phyloP scores from a whole-genome alignment of 805 yeast species.

The Priceomyces carsonii region DNA sequence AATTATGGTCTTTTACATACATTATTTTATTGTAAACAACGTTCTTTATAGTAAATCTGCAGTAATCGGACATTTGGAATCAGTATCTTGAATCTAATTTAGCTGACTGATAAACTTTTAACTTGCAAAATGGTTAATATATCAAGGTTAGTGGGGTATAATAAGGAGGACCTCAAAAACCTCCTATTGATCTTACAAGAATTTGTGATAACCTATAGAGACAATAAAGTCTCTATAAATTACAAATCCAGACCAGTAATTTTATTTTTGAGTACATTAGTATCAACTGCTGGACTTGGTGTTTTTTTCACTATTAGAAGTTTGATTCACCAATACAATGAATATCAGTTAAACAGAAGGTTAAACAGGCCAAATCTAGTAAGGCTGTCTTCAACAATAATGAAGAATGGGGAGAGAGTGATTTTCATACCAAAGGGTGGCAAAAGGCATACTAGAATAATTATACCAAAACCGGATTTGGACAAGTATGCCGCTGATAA shows the following conservation, averaged over 20 bases:
- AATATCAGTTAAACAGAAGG: conserved; percentile 23
- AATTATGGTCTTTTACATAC: too few relatives aligned
- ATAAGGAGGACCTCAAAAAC: conserved; percentile 33
- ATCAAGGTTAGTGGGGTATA: conserved; percentile 33
- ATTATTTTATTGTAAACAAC: too few relatives aligned
- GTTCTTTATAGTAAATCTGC: too few relatives aligned
- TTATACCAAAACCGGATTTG: conserved; percentile 47
- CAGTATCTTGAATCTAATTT: too few relatives aligned
- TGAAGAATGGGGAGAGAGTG: conserved; percentile 47
- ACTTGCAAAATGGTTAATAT: conserved; percentile 29
- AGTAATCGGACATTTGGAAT: too few relatives aligned
- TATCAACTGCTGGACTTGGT: conserved; percentile 43
- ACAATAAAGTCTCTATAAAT: conserved; percentile 38
- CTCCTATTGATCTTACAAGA: conserved; percentile 35
- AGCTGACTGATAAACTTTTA: not conserved
- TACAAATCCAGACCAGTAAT: conserved; percentile 44
- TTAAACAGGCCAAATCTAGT: conserved; percentile 36
- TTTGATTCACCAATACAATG: conserved; percentile 30
- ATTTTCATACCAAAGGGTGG: conserved; percentile 50
- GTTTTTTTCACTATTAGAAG: conserved; percentile 31
- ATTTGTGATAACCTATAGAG: conserved; percentile 33
- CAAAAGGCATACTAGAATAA: conserved; percentile 37
- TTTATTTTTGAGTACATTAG: conserved; percentile 39
- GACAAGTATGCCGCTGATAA: conserved; percentile 59
- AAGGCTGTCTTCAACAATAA: conserved; percentile 43